Base-by-base conservation (phyloP, 2,329 filamentous ascomycete genomes). In the Colletotrichum viniferum region DNA sequence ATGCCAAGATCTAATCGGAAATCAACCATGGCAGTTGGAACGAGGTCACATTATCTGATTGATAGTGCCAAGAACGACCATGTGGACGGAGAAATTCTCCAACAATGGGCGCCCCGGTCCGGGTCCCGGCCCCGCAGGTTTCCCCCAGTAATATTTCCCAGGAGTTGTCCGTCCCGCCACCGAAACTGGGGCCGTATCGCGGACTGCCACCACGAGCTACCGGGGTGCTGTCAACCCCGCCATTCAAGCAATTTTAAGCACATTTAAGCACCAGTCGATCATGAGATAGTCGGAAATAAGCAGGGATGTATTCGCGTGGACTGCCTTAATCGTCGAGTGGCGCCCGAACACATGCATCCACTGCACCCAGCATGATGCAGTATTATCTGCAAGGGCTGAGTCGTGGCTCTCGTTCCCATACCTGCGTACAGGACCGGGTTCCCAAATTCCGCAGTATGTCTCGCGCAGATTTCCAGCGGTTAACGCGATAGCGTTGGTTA, bases 21-120 rank as follows among this genome's bases (percentile, higher is more conserved):
- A 26, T 6, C 62, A 21, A 6, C 68, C 30, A 72, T 43, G 38
- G 36, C 7, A 48, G 36, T 63, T 55, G 4, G 6, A 16, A 30
- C 28, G 38, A 55, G n/a, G 62, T 67, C 69, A 74, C 62, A 67
- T 67, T 62, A 63, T 67, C 24, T 61, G 38, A 61, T 62, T 52
- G 38, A 74, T 62, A 74, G 55, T 72, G 62, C 62, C 62, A 74
- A 74, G 68, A 67, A 67, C 38, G 32, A 16, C 18, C 72, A 66
- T 72, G 18, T 74, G 69, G 55, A 74, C 68, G 69, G 72, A 74
- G 72, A 74, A 74, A 74, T 52, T 72, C 52, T 24, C 13, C 61
- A 62, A 18, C 52, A 28, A 55, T n/a, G 24, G 28, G 34, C 62
- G 55, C 72, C 69, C 68, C 72, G 36, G 62, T 66, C 61, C 36